Evolutionary conservation across 2,329 filamentous ascomycete genomes (phyloP), one percentile per base, ranked within the genome.

Genomic region (Curvularia sp.): DNA sequence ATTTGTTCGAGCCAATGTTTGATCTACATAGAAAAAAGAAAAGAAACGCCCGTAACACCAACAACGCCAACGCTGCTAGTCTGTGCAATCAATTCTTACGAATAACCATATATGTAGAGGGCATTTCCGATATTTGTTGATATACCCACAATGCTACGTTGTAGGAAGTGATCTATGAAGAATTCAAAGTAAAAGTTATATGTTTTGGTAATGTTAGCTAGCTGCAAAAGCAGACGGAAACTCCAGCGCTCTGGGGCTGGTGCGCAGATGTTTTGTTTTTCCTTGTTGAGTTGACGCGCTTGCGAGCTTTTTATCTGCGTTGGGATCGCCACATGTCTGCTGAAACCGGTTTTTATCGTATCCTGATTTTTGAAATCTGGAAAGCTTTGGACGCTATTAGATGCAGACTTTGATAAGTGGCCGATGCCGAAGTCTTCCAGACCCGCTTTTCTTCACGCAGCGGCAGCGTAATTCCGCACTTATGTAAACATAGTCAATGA

Each of bases 401-500:
- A 15, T 15, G 21, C 39, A 13, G 23, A 41, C 38, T 38, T 45
- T 52, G 36, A 43, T 34, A 3, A 3, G 21, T 39, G 27, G 57
- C 36, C n/a, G 49, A 57, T n/a, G 34, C 15, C 34, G 13, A 36
- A 46, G 9, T 3, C 55, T 52, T 42, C 41, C 56, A 19, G 52
- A 48, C 56, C 56, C 56, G 34, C 56, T 52, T 55, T 56, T 47
- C 15, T 30, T 49, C 19, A 15, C 15, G 49, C 30, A 12, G 34
- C 9, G 27, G 19, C 25, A 32, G 42, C 38, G 25, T 49, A 55
- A 51, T 60, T 60, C 51, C 54, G 54, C 51, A 57, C 60, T 60
- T 57, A 63, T 52, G 60, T 60, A 63, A 63, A 18, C 15, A 36
- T 36, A n/a, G 34, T 36, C 18, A 36, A 36, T 36, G n/a, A n/a